Evolutionary conservation across 352 stramenopile genomes (phyloP).

Genomic region (Elongisporangium undulatum): DNA sequence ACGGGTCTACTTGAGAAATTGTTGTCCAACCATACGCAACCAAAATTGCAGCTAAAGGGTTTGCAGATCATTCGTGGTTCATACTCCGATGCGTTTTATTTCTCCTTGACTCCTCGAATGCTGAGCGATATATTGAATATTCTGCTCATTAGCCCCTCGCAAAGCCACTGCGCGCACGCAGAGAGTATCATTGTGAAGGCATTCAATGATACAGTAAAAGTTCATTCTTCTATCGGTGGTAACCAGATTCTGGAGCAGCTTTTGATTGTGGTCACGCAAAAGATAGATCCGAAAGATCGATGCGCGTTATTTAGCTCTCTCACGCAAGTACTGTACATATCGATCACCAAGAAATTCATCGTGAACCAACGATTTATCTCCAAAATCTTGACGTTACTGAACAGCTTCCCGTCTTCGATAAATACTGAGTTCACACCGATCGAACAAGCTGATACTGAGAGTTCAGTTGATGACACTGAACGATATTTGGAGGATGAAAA

Average conservation of each 20-base stretch:
- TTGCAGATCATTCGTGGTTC: conserved; percentile 36
- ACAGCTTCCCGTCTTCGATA: conserved; percentile 7
- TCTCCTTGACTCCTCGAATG: conserved; percentile 41
- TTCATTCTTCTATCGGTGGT: conserved; percentile 38
- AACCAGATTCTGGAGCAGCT: conserved; percentile 67
- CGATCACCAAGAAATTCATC: conserved; percentile 30
- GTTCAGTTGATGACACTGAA: neutral
- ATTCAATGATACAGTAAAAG: conserved; percentile 32
- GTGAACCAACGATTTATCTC: conserved; percentile 51
- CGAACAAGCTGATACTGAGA: neutral
- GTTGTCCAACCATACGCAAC: conserved; percentile 32
- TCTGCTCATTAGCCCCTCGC: conserved; percentile 44
- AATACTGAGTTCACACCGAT: neutral
- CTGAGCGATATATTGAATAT: conserved; percentile 62
- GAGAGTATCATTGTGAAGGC: conserved; percentile 48
- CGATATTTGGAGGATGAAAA: conserved; percentile 10
- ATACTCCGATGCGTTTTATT: conserved; percentile 32
- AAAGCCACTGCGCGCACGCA: conserved; percentile 27
- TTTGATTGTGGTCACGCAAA: conserved; percentile 59
- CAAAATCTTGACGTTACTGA: conserved; percentile 44
- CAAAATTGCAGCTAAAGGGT: conserved; percentile 35
- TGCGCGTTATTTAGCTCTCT: conserved; percentile 31
- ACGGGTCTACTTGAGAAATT: conserved; percentile 18
- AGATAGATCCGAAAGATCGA: conserved; percentile 16
- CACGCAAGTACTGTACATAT: conserved; percentile 49